Evolutionary conservation across 768 basidiomycete genomes (phyloP), one percentile per base, ranked within the genome.

Genomic region (Hebeloma cylindrosporum): DNA sequence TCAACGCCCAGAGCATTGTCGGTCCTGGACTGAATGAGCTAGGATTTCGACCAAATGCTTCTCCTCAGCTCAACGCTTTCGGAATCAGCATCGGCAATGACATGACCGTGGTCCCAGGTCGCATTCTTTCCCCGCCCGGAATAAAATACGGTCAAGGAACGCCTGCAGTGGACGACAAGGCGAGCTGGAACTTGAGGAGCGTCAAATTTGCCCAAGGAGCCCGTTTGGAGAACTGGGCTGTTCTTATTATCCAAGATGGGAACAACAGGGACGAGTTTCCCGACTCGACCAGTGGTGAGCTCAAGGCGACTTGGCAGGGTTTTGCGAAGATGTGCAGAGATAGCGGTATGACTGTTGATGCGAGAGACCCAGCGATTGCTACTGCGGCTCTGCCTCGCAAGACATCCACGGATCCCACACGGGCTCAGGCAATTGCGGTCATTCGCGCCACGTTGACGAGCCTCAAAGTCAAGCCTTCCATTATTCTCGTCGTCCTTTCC

Each of bases 151-250:
- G 78, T 39, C 48, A 40, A 54, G 71, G 58, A 58, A 66, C 42
- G 32, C 70, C 62, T 42, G 61, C 39, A 38, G 60, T 75, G n/a
- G 78, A 88, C 44, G 75, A 71, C 23, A 75, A 78, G n/a, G 90
- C 85, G 0, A 78, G 79, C 52, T 92, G 89, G 89, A 92, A 91
- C 50, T 67, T 91, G 46, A 75, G 76, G 35, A 71, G 74, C 32
- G 73, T 85, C 54, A 79, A 75, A 52, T 91, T 91, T 56, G 66
- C 78, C 2, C 63, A 59, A 18, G 85, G 85, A 7, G 79, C 70
- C 5, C 63, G 54, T 10, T 61, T 92, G 37, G 67, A 68, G 17
- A 77, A 76, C 17, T 89, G 87, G 85, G 77, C 73, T 1, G 82
- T 89, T 8, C 65, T 92, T 10, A 65, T 88, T 31, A 79, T 92